phyloP scores from a whole-genome alignment of 1,139 yeast genomes.

The Hemisphaericaspora lyxosophila region DNA sequence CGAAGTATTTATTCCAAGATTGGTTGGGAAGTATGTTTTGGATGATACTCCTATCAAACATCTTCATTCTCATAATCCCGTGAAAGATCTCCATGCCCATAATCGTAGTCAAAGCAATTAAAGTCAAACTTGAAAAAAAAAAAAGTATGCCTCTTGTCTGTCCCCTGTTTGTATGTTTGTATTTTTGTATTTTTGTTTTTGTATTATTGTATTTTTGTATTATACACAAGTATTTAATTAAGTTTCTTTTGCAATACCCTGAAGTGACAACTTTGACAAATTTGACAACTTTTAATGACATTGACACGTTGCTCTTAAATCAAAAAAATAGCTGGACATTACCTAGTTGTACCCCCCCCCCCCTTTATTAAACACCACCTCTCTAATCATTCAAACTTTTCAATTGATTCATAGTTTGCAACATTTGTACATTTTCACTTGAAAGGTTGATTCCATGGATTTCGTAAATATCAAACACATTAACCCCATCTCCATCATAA shows the following conservation, averaged over 20 bases:
- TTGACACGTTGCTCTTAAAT: too few relatives aligned
- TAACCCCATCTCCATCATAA: conserved; percentile 17
- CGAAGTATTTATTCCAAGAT: conserved; percentile 68
- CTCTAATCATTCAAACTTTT: conserved; percentile 1
- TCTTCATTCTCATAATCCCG: conserved; percentile 7
- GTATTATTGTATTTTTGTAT: too few relatives aligned
- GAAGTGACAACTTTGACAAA: too few relatives aligned
- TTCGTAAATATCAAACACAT: conserved; percentile 9
- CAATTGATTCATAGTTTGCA: conserved; percentile 4
- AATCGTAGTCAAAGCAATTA: too few relatives aligned
- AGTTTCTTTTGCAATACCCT: too few relatives aligned
- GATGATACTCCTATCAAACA: conserved; percentile 39
- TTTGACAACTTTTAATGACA: too few relatives aligned
- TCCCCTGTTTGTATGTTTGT: too few relatives aligned
- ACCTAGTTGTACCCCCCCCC: too few relatives aligned
- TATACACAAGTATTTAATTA: too few relatives aligned
- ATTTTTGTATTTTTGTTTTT: neutral
- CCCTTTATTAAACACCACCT: too few relatives aligned
- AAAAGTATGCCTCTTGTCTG: conserved; percentile 1
- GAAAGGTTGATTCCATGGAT: conserved; percentile 11
- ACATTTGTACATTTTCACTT: conserved; percentile 5
- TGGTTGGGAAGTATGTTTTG: conserved; percentile 37
- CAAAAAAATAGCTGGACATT: too few relatives aligned
- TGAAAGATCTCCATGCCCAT: conserved; percentile 28
- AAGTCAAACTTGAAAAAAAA: conserved; percentile 2